Evolutionary conservation across 495 filamentous ascomycete species (phyloP), one percentile per base, ranked within the genome.

Genomic region (Daldinia grandis): DNA sequence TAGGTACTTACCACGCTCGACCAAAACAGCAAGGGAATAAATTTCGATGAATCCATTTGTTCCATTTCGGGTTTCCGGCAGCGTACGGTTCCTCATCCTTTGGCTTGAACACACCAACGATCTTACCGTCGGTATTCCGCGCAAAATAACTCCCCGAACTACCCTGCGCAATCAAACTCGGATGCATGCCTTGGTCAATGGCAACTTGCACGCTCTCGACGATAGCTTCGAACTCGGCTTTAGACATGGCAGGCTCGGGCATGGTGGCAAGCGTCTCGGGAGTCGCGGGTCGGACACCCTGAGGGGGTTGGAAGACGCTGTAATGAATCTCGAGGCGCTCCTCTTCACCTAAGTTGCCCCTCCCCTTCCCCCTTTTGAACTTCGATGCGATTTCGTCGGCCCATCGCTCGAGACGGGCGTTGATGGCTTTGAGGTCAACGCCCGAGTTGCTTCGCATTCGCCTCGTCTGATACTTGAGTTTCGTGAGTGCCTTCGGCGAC

Each of bases 51-150:
- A 97, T 89, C 93, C 93, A 97, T 81, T 97, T 97, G 73, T 93
- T 97, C 92, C 93, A 95, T 78, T 97, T 97, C 21, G 93, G 93
- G 76, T 97, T 97, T 59, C 92, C 89, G 12, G 91, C 92, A 7
- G 92, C 95, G 74, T 95, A 99, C 24, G 95, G 95, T 79, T 99
- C 95, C 79, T 99, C 95, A 77, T 99, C 95, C 81, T 99, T 99
- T 37, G 95, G 95, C 78, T 99, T 99, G 80, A 99, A 98, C 8
- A 99, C 96, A 25, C 94, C 95, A 15, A 99, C 93, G 14, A 97
- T 91, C 80, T 96, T 97, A 19, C 95, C 95, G 21, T 95, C 90
- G 28, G 84, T 88, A 74, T 97, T 95, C 65, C 94, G 86, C 57
- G 95, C 96, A 85, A 98, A 99, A 82, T 99, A 99, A 78, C 93